Conservation (phyloP, 148 eudicot genomes). For the Suaeda aralocaspica region DNA sequence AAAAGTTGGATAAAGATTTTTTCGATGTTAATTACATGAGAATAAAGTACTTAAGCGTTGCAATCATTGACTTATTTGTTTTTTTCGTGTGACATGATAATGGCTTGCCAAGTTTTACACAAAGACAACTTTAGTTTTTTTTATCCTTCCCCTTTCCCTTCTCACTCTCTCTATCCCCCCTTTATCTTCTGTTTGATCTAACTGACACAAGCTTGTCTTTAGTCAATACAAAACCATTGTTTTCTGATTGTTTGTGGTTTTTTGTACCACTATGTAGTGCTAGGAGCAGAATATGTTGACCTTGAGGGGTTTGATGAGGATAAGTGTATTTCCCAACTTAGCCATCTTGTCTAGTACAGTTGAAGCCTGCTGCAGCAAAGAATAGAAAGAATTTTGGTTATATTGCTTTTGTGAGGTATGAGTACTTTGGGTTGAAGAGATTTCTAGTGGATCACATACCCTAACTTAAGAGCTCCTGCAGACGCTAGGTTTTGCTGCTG, state of each 20-base stretch:
- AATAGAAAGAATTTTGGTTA: conserved; percentile 14
- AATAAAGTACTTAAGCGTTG: too few species aligned
- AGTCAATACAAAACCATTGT: conserved; percentile 15
- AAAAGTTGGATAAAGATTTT: background rate
- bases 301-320: conserved; percentile 18
- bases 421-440: background rate
- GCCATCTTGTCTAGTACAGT: conserved; percentile 39
- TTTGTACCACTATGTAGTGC: conserved; percentile 23
- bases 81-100: background rate
- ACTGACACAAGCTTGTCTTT: conserved; percentile 26
- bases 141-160: background rate
- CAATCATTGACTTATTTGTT: conserved; percentile 7
- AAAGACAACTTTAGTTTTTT: background rate
- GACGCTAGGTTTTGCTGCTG: conserved; percentile 23
- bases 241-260: conserved; percentile 20
- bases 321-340: conserved; percentile 10
- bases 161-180: too few species aligned
- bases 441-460: conserved; percentile 32
- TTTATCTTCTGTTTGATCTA: conserved; percentile 6
- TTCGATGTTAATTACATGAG: too few species aligned
- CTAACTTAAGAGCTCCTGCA: conserved; percentile 26
- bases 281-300: conserved; percentile 25
- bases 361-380: conserved; percentile 45
- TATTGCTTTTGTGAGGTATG: conserved; percentile 6
- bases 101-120: background rate